These are phyloP conservation scores for Botrytis hyacinthi DNA, from an alignment of 2,329 filamentous ascomycete species.

Conservation along the genomic window DNA sequence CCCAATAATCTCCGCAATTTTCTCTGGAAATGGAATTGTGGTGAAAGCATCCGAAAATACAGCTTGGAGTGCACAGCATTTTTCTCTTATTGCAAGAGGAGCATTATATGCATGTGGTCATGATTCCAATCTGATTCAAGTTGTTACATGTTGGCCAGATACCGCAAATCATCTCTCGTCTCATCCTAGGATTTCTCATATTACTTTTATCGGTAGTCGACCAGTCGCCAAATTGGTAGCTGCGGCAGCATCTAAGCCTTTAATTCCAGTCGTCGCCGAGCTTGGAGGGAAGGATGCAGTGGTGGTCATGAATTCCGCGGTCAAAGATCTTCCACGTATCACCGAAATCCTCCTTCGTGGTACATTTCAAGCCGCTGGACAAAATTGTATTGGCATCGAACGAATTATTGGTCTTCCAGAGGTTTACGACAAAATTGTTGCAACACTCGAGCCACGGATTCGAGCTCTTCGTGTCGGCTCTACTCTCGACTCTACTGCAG, in stretches of 20 bases:
- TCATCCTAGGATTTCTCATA: conserved; percentile 78
- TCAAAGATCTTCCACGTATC: conserved; percentile 65
- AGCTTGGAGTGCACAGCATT: conserved; percentile 87
- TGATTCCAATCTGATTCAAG: conserved; percentile 77
- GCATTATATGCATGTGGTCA: conserved; percentile 82
- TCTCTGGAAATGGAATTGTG: conserved; percentile 86
- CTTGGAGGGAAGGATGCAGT: conserved; percentile 94
- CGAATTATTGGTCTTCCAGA: conserved; percentile 77
- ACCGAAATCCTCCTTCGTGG: conserved; percentile 84
- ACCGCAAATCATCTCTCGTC: conserved; percentile 79
- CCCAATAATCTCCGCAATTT: conserved; percentile 85
- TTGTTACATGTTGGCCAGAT: conserved; percentile 82
- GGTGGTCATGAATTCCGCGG: conserved; percentile 75
- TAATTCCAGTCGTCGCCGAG: conserved; percentile 89
- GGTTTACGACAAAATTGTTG: conserved; percentile 73
- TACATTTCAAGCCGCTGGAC: conserved; percentile 90
- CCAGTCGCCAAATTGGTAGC: conserved; percentile 86
- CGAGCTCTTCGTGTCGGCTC: conserved; percentile 73
- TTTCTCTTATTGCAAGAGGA: conserved; percentile 71
- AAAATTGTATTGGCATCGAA: conserved; percentile 98
- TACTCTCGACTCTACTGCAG: conserved; percentile 50
- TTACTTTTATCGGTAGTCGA: conserved; percentile 94
- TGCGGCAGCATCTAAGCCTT: conserved; percentile 74
- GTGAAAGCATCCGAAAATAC: conserved; percentile 96
- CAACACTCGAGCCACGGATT: conserved; percentile 71